Conservation (phyloP, 1,139 yeast genomes). For the Debaryomycetaceae sp. region DNA sequence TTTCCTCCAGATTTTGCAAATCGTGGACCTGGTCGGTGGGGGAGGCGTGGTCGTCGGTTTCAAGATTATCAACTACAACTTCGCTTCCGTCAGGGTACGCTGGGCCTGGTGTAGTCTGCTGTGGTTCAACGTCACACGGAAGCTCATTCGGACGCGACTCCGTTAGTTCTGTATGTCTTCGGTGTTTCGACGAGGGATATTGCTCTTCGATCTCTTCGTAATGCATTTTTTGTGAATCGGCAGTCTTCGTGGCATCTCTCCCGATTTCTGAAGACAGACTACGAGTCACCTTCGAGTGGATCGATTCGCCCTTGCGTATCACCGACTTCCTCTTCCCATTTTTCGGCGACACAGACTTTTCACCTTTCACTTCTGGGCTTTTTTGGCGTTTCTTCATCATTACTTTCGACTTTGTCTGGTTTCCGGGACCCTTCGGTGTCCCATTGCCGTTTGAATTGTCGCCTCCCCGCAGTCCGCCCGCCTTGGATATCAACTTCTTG, state of each 20-base stretch:
- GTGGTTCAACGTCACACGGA: neutral
- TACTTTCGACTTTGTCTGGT: neutral
- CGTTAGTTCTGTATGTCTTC: too few relatives aligned
- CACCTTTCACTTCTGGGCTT: neutral
- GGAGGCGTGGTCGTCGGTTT: neutral
- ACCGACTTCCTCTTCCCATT: neutral
- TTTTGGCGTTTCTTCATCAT: neutral
- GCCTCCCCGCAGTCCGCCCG: neutral
- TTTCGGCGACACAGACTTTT: neutral
- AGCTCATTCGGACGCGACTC: too few relatives aligned
- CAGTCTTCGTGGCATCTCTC: neutral
- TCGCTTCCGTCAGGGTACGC: neutral
- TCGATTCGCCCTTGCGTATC: neutral
- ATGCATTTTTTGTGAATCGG: neutral
- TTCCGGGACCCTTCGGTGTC: neutral
- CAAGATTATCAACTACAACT: neutral
- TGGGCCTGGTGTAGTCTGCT: neutral
- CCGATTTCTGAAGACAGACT: neutral
- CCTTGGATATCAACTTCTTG: neutral
- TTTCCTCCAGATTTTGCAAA: neutral
- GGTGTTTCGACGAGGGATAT: neutral
- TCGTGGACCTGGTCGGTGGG: neutral
- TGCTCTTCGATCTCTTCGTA: neutral
- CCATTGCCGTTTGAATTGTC: neutral
- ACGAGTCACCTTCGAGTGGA: neutral